These are phyloP conservation scores for Hypomontagnella monticulosa DNA, from an alignment of 495 filamentous ascomycete genomes.

Conservation along the genomic window DNA sequence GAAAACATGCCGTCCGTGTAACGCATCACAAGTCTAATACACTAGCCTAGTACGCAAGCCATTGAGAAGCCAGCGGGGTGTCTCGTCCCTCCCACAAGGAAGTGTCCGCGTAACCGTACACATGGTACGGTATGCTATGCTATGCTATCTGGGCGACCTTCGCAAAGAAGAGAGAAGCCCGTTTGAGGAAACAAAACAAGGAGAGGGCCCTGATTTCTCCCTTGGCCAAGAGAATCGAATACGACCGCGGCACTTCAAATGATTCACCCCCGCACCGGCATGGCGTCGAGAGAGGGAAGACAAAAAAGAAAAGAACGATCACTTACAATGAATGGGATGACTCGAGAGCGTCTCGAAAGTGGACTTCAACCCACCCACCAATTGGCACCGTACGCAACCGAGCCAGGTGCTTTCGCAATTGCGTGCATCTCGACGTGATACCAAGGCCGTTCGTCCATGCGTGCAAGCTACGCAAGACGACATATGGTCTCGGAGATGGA, in stretches of 20 bases:
- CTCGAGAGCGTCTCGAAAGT: slow-evolving; percentile 28
- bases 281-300: slow-evolving; percentile 13
- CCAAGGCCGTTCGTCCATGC: slow-evolving; percentile 43
- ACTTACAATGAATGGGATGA: slow-evolving; percentile 11
- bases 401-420: slow-evolving; percentile 38
- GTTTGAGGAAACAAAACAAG: not conserved
- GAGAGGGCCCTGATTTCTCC: slow-evolving; percentile 1
- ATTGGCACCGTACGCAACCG: slow-evolving; percentile 47
- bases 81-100: not conserved
- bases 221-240: slow-evolving; percentile 38
- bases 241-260: slow-evolving; percentile 40
- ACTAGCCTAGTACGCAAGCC: slow-evolving; percentile 34
- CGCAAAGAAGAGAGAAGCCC: slow-evolving; percentile 18
- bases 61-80: slow-evolving; percentile 21
- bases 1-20: slow-evolving; percentile 38
- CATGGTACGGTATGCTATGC: not conserved
- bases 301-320: slow-evolving; percentile 3
- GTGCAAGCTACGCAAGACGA: slow-evolving; percentile 42
- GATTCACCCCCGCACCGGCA: slow-evolving; percentile 42
- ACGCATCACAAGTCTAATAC: slow-evolving; percentile 39
- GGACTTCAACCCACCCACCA: slow-evolving; percentile 37
- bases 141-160: slow-evolving; percentile 8
- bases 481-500: slow-evolving; percentile 41
- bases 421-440: slow-evolving; percentile 42
- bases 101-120: slow-evolving; percentile 4